phyloP scores from a whole-genome alignment of 1,284 basidiomycete species.

The Sanghuangporus weigelae region DNA sequence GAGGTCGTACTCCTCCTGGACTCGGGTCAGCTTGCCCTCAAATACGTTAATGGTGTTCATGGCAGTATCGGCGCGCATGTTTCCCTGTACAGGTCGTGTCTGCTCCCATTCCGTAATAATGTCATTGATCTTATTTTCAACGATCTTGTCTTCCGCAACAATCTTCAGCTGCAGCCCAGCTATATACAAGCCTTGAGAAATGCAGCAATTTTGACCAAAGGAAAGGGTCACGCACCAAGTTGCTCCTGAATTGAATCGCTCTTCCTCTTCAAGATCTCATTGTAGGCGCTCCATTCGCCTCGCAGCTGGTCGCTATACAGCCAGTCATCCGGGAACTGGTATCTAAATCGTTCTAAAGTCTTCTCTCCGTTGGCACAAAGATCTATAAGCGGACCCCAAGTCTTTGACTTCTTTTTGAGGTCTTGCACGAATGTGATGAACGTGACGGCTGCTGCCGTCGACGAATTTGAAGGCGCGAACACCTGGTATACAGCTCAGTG shows the following conservation, averaged over 20 bases:
- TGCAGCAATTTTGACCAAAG: background rate
- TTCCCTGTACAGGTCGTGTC: conserved; percentile 93
- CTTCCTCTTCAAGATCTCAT: conserved; percentile 96
- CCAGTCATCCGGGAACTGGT: conserved; percentile 97
- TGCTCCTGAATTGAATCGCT: conserved; percentile 99
- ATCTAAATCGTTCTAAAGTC: conserved; percentile 94
- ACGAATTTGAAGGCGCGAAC: conserved; percentile 60
- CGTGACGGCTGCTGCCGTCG: conserved; percentile 94
- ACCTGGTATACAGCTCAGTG: conserved; percentile 23
- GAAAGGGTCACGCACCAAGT: conserved; percentile 51
- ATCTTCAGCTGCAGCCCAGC: conserved; percentile 97
- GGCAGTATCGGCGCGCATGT: conserved; percentile 90
- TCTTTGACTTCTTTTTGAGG: conserved; percentile 92
- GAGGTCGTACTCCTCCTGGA: conserved; percentile 91
- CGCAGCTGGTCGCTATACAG: conserved; percentile 96
- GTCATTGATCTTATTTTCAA: conserved; percentile 90
- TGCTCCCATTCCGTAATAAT: conserved; percentile 93
- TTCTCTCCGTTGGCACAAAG: conserved; percentile 93
- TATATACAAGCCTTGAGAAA: conserved; percentile 27
- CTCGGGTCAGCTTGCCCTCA: conserved; percentile 82
- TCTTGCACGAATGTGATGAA: conserved; percentile 99
- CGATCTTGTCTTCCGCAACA: conserved; percentile 97
- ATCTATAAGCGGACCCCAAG: conserved; percentile 97
- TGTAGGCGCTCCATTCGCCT: conserved; percentile 98
- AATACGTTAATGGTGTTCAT: conserved; percentile 95